Conservation (phyloP, 1,139 yeast species). For the Pichia sp. region DNA sequence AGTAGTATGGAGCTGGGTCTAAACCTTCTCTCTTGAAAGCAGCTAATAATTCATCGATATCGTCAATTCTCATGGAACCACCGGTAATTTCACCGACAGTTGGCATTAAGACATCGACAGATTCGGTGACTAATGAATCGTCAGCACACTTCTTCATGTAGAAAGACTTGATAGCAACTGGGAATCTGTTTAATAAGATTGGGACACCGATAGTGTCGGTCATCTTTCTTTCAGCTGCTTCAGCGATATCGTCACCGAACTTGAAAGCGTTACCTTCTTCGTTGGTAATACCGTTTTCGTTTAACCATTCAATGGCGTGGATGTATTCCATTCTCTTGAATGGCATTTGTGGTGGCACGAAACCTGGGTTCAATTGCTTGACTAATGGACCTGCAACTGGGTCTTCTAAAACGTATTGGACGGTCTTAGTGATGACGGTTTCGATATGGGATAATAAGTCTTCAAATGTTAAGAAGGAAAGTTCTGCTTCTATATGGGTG, state of each 20-base stretch:
- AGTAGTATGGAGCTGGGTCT: slow-evolving; percentile 77
- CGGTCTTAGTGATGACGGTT: slow-evolving; percentile 63
- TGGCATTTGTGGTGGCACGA: slow-evolving; percentile 78
- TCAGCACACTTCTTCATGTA: slow-evolving; percentile 94
- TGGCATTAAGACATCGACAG: slow-evolving; percentile 98
- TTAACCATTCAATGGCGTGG: slow-evolving; percentile 93
- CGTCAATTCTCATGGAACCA: slow-evolving; percentile 96
- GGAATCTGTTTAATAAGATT: slow-evolving; percentile 89
- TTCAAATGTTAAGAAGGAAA: slow-evolving; percentile 83
- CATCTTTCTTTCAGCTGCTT: slow-evolving; percentile 99
- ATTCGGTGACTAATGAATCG: slow-evolving; percentile 94
- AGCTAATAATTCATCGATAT: slow-evolving; percentile 76
- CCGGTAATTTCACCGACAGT: slow-evolving; percentile 98
- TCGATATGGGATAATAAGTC: slow-evolving; percentile 87
- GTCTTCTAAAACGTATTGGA: slow-evolving; percentile 79
- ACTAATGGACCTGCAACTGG: slow-evolving; percentile 90
- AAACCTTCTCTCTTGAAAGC: slow-evolving; percentile 94
- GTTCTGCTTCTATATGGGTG: slow-evolving; percentile 95
- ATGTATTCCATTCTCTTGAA: slow-evolving; percentile 90
- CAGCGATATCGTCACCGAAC: slow-evolving; percentile 99
- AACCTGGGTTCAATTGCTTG: slow-evolving; percentile 89
- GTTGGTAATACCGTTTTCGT: slow-evolving; percentile 90
- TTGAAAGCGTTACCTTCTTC: slow-evolving; percentile 91
- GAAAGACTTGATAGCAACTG: slow-evolving; percentile 95
- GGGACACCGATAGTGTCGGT: slow-evolving; percentile 94